Percentiles rank a stretch among this genome's conserved stretches.
Conservation (phyloP, 352 stramenopile genomes). For the Globisporangium solare region DNA sequence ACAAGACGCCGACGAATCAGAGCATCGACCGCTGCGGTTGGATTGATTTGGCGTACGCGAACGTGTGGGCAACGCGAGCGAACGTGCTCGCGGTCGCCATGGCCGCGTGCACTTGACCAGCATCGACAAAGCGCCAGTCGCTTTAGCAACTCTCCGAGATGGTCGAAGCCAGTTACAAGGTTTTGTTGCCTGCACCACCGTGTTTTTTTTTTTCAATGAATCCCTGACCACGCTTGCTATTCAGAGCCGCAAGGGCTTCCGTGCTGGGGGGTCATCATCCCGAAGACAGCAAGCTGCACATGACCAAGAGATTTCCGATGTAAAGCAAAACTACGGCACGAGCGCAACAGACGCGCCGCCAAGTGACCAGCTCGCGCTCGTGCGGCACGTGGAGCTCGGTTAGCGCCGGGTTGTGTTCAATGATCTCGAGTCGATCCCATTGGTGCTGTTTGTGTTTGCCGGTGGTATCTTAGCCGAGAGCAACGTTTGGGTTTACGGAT, state of each 20-base stretch:
- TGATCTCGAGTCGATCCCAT: slow-evolving; percentile 41
- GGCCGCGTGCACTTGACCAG: slow-evolving; percentile 21
- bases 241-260: slow-evolving; percentile 48
- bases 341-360: slow-evolving; percentile 5
- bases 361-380: slow-evolving; percentile 17
- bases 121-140: no score
- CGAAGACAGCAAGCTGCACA: slow-evolving; percentile 41
- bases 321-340: slow-evolving; percentile 25
- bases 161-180: slow-evolving; percentile 25
- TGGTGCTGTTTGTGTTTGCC: slow-evolving; percentile 33
- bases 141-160: not conserved
- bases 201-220: slow-evolving; percentile 70
- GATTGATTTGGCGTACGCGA: slow-evolving; percentile 41
- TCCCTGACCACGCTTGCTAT: slow-evolving; percentile 44
- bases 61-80: slow-evolving; percentile 32
- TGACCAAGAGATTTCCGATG: slow-evolving; percentile 27
- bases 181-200: slow-evolving; percentile 42
- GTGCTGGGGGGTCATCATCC: slow-evolving; percentile 35
- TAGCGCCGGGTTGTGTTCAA: slow-evolving; percentile 44
- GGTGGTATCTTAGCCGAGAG: slow-evolving; percentile 25
- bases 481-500: no score
- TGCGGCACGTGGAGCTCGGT: slow-evolving; percentile 24
- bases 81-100: slow-evolving; percentile 36
- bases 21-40: slow-evolving; percentile 34
- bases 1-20: slow-evolving; percentile 27